phyloP scores from a whole-genome alignment of 2,329 filamentous ascomycete species.

The Aspergillus eucalypticola region DNA sequence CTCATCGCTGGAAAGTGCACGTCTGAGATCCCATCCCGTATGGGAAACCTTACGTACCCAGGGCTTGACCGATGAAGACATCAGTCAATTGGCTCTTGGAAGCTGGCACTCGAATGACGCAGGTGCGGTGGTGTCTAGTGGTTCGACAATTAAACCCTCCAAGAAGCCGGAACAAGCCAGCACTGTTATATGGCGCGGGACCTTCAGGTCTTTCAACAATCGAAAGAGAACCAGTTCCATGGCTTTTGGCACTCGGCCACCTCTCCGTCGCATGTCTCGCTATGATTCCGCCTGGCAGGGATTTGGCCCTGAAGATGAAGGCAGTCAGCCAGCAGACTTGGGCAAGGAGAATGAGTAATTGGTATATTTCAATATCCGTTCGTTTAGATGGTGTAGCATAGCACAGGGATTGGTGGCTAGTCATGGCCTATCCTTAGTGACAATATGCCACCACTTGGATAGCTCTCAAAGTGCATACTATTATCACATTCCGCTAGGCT shows the following conservation, averaged over 20 bases:
- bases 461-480: background rate
- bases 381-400: background rate
- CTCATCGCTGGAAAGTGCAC: slow-evolving; percentile 29
- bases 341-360: background rate
- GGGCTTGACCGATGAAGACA: slow-evolving; percentile 21
- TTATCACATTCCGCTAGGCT: too few relatives aligned
- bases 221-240: background rate
- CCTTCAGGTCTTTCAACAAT: background rate
- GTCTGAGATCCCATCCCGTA: slow-evolving; percentile 24
- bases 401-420: too few relatives aligned
- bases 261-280: background rate
- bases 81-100: slow-evolving; percentile 25
- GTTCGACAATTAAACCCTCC: background rate
- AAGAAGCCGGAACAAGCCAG: background rate
- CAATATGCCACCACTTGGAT: background rate
- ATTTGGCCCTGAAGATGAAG: background rate
- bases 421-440: background rate
- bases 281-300: background rate
- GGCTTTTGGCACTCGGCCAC: background rate
- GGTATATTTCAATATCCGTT: background rate
- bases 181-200: background rate
- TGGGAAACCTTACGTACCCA: slow-evolving; percentile 18
- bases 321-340: background rate
- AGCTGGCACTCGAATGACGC: slow-evolving; percentile 27
- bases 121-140: background rate